phyloP scores from a whole-genome alignment of 2,329 filamentous ascomycete species.

The Trichoderma asperellum region DNA sequence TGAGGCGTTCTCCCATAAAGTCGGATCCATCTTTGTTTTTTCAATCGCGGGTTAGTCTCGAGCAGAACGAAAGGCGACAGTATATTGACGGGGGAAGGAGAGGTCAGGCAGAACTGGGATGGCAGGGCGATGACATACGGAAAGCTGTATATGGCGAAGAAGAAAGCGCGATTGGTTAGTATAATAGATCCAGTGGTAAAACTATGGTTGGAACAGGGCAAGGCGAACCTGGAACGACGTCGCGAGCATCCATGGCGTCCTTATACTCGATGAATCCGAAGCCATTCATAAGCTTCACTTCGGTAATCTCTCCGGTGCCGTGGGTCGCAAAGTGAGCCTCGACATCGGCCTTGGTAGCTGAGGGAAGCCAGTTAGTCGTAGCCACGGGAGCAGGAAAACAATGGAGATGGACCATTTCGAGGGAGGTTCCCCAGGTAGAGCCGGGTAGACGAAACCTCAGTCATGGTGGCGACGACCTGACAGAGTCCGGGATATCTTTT shows the following conservation, averaged over 20 bases:
- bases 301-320: conserved; percentile 95
- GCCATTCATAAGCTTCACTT: conserved; percentile 99
- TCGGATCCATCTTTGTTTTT: conserved; percentile 84
- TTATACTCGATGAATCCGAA: conserved; percentile 99
- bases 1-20: conserved; percentile 96
- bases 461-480: conserved; percentile 58
- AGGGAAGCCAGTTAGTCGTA: conserved; percentile 52
- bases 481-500: conserved; percentile 10
- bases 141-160: conserved; percentile 52
- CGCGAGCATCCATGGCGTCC: conserved; percentile 95
- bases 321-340: conserved; percentile 94
- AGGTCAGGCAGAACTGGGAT: background rate
- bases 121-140: conserved; percentile 54
- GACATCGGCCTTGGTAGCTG: conserved; percentile 96
- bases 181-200: background rate
- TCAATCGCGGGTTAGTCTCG: background rate
- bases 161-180: conserved; percentile 34
- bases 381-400: conserved; percentile 37
- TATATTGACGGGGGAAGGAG: background rate
- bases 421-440: conserved; percentile 98
- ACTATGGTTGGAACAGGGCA: background rate
- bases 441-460: conserved; percentile 90
- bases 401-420: conserved; percentile 73
- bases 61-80: conserved; percentile 28
- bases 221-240: conserved; percentile 91